Base-by-base conservation (phyloP, 306 rosid genomes). In the Citrullus colocynthis region DNA sequence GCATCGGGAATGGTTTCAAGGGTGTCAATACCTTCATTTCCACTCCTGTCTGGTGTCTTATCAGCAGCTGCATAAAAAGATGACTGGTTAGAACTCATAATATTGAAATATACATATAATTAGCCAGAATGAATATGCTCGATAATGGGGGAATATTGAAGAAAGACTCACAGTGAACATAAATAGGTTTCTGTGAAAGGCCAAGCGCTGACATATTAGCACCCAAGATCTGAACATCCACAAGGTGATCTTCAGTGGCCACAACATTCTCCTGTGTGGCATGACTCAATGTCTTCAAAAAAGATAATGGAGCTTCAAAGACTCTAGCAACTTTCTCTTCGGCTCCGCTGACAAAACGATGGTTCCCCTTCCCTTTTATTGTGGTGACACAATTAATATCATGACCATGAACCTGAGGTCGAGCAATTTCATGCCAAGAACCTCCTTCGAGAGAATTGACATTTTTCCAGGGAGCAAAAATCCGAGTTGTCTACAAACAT, bases 121-220 rank as follows among this genome's bases (percentile, higher is more conserved):
- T 70, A 70, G 44, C 18, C 37, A 70, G n/a, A 70, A 42, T 44
- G 18, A 36, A 24, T 24, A 24, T 24, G 28, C 28, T 24, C 28
- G 28, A 24, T 24, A 24, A 24, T 48, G 28, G 42, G 58, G 37
- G 41, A 30, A 16, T 16, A 74, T 82, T 44, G 65, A 18, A 57
- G 67, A 82, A 80, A 78, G 55, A 51, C 89, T 86, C 62, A 91
- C 99, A 89, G 49, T 91, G 96, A 82, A 71, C 90, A 84, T 88
- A 89, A 71, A 96, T 96, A 76, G 99, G 99, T 83, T 89, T 96
- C 85, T 92, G 98, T 64, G 99, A 96, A 69, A 92, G 88, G 76
- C 99, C 97, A 83, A 96, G 98, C 80, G 99, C 97, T 54, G 99
- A 96, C 98, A 96, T 92, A 85, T 96, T 96, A 80, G 99, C 99